Evolutionary conservation across 129 eudicot genomes (phyloP).

Genomic region (Tagetes patula): DNA sequence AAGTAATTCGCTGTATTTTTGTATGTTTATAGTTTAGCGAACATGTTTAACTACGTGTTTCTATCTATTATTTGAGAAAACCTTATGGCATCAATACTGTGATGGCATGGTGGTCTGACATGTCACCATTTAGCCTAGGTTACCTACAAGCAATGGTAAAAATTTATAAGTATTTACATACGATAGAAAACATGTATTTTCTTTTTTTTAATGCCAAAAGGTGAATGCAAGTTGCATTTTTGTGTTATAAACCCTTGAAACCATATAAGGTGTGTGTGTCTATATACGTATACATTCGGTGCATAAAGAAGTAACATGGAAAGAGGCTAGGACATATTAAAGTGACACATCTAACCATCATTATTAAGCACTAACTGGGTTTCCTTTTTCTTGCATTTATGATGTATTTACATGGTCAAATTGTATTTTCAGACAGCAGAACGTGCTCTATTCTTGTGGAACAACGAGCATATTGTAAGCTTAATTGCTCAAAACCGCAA

Average conservation of each 20-base stretch:
- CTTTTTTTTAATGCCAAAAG: no score
- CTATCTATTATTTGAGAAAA: no score
- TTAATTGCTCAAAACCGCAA: slow-evolving; percentile 61
- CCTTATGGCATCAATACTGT: no score
- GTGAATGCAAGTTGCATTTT: background rate
- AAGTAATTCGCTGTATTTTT: background rate
- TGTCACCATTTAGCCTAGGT: no score
- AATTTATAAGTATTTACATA: background rate
- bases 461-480: slow-evolving; percentile 62
- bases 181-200: no score
- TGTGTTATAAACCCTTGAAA: background rate
- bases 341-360: background rate
- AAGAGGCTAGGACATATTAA: background rate
- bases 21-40: background rate
- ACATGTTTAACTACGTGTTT: no score
- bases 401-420: background rate
- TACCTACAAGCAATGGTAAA: background rate
- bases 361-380: background rate
- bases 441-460: slow-evolving; percentile 80
- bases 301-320: background rate
- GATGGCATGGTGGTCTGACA: no score
- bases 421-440: slow-evolving; percentile 61
- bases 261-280: background rate
- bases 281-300: no score
- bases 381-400: background rate